Base-by-base conservation (phyloP, 176 grass and related monocot species). In the Bolboschoenus planiculmis region DNA sequence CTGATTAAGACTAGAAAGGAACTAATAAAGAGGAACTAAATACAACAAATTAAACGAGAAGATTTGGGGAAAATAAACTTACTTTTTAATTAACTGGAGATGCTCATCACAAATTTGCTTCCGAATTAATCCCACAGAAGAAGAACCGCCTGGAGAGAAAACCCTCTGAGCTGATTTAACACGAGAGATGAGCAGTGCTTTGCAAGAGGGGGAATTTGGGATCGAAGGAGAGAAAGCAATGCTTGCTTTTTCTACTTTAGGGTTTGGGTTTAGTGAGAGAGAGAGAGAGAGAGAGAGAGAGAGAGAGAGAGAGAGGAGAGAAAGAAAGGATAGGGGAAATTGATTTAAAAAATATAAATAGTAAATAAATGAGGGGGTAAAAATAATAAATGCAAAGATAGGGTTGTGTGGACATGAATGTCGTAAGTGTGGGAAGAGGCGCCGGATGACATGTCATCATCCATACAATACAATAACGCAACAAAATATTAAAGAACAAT, bases 161-260 rank as follows among this genome's bases (percentile, higher is more conserved):
- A 70, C n/a, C 1, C 18, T 21, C 57, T 0, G 66, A 43, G 78
- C n/a, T 56, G 87, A 36, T 35, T 18, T 56, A 44, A 10, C 2
- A 31, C 10, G 13, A 4, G 33, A 81, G 4, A 13, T 54, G 56
- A 76, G 33, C 50, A 18, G 5, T 24, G 78, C 44, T 61, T 26
- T 2, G 24, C 36, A 62, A 65, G 42, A 42, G 10, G n/a, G 30
- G 71, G 85, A 83, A 85, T 87, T 87, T 88, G 64, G 47, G 83
- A 61, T 23, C 35, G 61, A 30, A 62, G 53, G 36, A 40, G 83
- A 81, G 83, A 85, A 87, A 78, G 55, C 13, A 29, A 48, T 50
- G 58, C 42, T 82, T 82, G 30, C n/a, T 43, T 82, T 82, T 82
- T 24, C 21, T 31, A 54, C 63, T 86, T 81, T 91, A 91, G 89